Evolutionary conservation across 768 basidiomycete species (phyloP), one percentile per base, ranked within the genome.

Genomic region (Lactarius indigo): DNA sequence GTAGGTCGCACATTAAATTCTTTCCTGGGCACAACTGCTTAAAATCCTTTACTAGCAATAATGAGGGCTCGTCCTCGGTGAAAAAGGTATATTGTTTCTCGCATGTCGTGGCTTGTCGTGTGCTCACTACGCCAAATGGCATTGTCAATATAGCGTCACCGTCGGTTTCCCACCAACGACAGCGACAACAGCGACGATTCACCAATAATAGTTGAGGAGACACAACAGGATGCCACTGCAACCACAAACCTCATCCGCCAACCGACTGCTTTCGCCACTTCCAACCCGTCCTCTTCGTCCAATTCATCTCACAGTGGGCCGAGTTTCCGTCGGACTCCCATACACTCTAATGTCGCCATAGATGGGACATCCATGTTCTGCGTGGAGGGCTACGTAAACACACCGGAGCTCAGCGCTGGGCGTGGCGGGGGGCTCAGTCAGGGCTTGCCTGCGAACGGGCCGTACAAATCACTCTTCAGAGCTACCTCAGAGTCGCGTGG

Each of bases 391-490:
- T 69, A 69, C 52, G 68, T 66, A 50, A 67, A 69, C 41, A 59
- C 65, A 13, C 68, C 68, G 2, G 65, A 67, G 28, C 65, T 69
- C 57, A 62, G 68, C 57, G 68, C 65, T 0, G 65, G 50, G 17
- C 61, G 57, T 37, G 42, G 59, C 35, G 68, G 66, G 8, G 66
- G 66, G 2, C 66, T 67, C 52, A 64, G 39, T 5, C 68, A 67
- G 47, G 68, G 65, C 18, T 35, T 66, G 54, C 44, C 60, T 7
- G 44, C 64, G 30, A 61, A 52, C 20, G 68, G 68, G 8, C 68
- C 68, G 2, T 69, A 69, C 61, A 69, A 28, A 52, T 69, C 68
- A 17, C 57, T 67, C n/a, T 69, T 69, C 41, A 57, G 68, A 26
- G 68, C 68, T 5, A n/a, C 52, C 8, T 63, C 60, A 5, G 65